Percentiles rank a stretch among this genome's conserved stretches.
These are phyloP conservation scores for Ceratocystis lukuohia DNA, from an alignment of 2,329 filamentous ascomycete genomes.

Conservation along the genomic window DNA sequence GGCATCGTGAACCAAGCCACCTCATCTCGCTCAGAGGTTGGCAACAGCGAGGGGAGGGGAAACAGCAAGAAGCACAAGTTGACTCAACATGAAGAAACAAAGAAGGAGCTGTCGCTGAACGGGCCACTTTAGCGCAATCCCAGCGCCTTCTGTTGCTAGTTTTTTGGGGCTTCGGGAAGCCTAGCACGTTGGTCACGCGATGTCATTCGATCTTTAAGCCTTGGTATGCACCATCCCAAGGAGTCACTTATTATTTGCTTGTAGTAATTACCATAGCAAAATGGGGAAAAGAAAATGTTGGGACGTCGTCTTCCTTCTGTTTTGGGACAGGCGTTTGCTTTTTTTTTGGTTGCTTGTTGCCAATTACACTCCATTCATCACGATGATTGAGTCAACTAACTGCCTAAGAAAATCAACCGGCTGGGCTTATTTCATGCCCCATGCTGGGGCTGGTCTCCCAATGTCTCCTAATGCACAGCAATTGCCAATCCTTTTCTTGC, in stretches of 20 bases:
- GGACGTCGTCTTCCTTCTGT: background rate
- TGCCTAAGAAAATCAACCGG: background rate
- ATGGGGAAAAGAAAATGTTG: background rate
- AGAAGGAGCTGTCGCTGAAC: background rate
- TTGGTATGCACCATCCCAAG: background rate
- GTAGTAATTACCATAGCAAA: background rate
- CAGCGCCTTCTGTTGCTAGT: background rate
- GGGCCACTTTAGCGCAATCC: slow-evolving; percentile 1
- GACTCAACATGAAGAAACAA: background rate
- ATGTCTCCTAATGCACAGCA: background rate
- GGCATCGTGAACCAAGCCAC: background rate
- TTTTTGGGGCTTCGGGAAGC: background rate
- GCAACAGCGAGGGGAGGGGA: background rate
- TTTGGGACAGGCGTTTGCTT: background rate
- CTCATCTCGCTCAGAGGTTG: background rate
- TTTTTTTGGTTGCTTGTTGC: background rate
- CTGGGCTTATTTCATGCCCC: background rate
- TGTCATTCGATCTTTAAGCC: slow-evolving; percentile 14
- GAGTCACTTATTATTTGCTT: background rate
- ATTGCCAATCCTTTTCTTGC: background rate
- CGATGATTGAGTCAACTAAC: background rate
- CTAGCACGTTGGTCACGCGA: slow-evolving; percentile 14
- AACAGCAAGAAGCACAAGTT: background rate
- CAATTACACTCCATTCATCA: background rate
- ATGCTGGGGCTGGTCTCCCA: background rate